Evolutionary conservation across 2,329 filamentous ascomycete species (phyloP).

Genomic region (Diaporthe australafricana): DNA sequence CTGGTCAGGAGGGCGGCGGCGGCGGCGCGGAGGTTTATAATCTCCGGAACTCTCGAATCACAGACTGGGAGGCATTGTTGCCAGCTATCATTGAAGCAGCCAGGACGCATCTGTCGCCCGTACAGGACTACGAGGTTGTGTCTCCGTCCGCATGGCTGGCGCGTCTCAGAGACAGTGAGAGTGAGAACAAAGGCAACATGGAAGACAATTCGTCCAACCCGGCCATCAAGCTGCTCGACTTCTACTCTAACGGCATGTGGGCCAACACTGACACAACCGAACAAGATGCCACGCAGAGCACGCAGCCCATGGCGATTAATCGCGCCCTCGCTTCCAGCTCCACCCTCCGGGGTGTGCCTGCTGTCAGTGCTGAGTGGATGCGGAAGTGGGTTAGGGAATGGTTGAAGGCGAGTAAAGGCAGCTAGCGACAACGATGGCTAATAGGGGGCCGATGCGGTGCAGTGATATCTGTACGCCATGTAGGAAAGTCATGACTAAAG

Average conservation of each 20-base stretch:
- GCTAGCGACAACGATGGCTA: too few species aligned
- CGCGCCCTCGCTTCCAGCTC: conserved; percentile 38
- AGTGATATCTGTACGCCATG: too few species aligned
- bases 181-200: conserved; percentile 34
- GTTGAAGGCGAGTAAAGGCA: conserved; percentile 32
- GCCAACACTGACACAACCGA: conserved; percentile 21
- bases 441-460: too few species aligned
- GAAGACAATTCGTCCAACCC: conserved; percentile 40
- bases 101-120: not conserved
- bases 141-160: conserved; percentile 36
- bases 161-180: conserved; percentile 1
- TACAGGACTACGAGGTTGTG: not conserved
- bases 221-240: conserved; percentile 46
- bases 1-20: not conserved
- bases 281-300: conserved; percentile 17
- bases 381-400: conserved; percentile 50
- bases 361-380: conserved; percentile 48
- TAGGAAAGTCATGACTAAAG: too few species aligned
- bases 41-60: conserved; percentile 43
- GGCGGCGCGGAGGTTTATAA: conserved; percentile 41
- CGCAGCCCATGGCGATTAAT: conserved; percentile 11
- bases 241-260: conserved; percentile 43
- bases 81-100: conserved; percentile 39
- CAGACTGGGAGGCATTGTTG: conserved; percentile 41
- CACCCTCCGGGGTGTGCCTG: conserved; percentile 42